Conservation (phyloP, 257 asterid genomes). For the Cordia subcordata region DNA sequence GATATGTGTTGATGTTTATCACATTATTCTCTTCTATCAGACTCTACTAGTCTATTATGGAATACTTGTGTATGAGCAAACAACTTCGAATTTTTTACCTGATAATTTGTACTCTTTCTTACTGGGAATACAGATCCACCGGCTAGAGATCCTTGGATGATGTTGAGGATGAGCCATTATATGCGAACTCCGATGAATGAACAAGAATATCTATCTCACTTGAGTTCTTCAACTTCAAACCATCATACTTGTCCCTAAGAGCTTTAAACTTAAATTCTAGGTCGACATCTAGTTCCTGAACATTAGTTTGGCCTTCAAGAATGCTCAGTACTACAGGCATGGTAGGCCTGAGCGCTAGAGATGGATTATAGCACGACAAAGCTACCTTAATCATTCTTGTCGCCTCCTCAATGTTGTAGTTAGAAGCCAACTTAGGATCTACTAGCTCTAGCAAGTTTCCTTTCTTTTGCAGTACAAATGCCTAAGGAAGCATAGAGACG, state of each 20-base stretch:
- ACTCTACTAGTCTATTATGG: no score
- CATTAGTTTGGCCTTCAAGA: conserved; percentile 3
- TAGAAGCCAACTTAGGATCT: conserved; percentile 6
- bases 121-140: background rate
- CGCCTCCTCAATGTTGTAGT: conserved; percentile 7
- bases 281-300: background rate
- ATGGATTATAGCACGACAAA: conserved; percentile 1
- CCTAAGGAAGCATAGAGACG: conserved; percentile 2
- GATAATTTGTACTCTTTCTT: background rate
- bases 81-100: no score
- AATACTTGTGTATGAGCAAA: no score
- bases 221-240: background rate
- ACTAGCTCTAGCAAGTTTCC: conserved; percentile 2
- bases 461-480: conserved; percentile 1
- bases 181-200: background rate
- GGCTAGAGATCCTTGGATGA: background rate
- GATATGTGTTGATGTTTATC: no score
- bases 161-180: background rate
- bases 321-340: conserved; percentile 10
- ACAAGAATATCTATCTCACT: background rate
- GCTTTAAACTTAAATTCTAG: conserved; percentile 1
- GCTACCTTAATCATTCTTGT: conserved; percentile 5
- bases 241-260: background rate
- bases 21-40: no score
- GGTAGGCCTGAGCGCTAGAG: conserved; percentile 11